These are phyloP conservation scores for Corynascus novoguineensis DNA, from an alignment of 495 filamentous ascomycete species.

Conservation along the genomic window DNA sequence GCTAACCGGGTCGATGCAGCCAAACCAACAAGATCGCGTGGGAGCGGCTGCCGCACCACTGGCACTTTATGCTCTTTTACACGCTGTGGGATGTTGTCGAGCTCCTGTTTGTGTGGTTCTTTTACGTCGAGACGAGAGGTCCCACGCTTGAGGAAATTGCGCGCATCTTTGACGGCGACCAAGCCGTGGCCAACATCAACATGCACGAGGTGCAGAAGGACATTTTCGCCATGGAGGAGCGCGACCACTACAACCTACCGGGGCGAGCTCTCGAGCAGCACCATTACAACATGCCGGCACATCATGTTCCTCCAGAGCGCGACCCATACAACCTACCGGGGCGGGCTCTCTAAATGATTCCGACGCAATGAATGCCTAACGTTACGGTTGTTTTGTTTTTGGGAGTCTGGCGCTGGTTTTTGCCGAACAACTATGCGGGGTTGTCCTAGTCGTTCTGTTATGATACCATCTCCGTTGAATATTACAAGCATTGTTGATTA, in stretches of 20 bases:
- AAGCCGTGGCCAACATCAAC: slow-evolving; percentile 47
- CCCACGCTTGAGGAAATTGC: slow-evolving; percentile 61
- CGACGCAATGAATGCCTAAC: too few species aligned
- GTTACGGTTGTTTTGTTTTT: background rate
- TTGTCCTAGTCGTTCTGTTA: background rate
- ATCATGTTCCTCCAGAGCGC: too few species aligned
- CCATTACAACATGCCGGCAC: too few species aligned
- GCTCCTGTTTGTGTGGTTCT: slow-evolving; percentile 58
- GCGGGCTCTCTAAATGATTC: slow-evolving; percentile 8
- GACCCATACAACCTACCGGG: slow-evolving; percentile 25
- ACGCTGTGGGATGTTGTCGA: slow-evolving; percentile 56
- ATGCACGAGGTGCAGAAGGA: slow-evolving; percentile 46
- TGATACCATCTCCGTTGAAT: background rate
- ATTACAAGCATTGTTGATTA: background rate
- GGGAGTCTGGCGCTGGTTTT: slow-evolving; percentile 1
- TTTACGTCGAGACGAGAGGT: slow-evolving; percentile 61
- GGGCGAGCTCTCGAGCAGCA: slow-evolving; percentile 16
- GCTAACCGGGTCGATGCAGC: slow-evolving; percentile 26
- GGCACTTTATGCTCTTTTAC: slow-evolving; percentile 61
- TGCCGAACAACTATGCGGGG: background rate
- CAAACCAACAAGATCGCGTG: slow-evolving; percentile 60
- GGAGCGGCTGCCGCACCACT: slow-evolving; percentile 49
- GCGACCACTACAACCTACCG: slow-evolving; percentile 26
- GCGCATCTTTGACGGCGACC: slow-evolving; percentile 53
- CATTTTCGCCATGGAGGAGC: slow-evolving; percentile 34